These are phyloP conservation scores for Apiotrichum gamsii DNA, from an alignment of 1,284 basidiomycete genomes.

Conservation along the genomic window DNA sequence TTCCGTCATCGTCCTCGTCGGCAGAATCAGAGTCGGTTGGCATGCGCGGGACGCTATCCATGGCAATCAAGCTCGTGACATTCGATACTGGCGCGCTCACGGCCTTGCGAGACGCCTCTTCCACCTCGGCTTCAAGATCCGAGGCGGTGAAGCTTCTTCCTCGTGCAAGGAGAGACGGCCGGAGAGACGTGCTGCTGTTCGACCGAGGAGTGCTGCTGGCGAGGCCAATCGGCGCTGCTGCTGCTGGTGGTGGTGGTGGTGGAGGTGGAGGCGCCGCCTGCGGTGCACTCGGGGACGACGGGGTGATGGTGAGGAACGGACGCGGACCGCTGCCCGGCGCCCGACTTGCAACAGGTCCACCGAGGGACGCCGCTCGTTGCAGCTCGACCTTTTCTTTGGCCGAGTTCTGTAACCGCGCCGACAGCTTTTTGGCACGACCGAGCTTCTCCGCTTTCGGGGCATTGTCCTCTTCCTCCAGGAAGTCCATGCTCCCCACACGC, in stretches of 20 bases:
- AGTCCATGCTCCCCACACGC: constrained; percentile 39
- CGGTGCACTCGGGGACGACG: too few relatives aligned
- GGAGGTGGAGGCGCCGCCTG: too few relatives aligned
- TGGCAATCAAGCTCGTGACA: not conserved
- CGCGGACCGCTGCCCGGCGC: not conserved
- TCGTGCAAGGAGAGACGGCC: constrained; percentile 37
- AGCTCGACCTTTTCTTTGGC: constrained; percentile 17
- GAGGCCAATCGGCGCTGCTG: too few relatives aligned
- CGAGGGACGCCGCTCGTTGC: constrained; percentile 12
- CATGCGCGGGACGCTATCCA: not conserved
- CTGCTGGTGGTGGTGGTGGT: too few relatives aligned
- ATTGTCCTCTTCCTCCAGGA: constrained; percentile 27
- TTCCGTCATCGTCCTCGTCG: not conserved
- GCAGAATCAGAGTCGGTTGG: not conserved
- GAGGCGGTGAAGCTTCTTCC: constrained; percentile 45
- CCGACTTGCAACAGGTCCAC: constrained; percentile 6
- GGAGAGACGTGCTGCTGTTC: too few relatives aligned
- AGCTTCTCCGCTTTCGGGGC: constrained; percentile 14
- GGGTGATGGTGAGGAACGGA: not conserved
- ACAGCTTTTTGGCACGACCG: constrained; percentile 29
- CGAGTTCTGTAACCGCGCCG: constrained; percentile 35
- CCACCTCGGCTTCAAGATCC: constrained; percentile 34
- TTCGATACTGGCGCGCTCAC: not conserved
- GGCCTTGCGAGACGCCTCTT: not conserved
- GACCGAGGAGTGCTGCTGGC: too few relatives aligned